These are phyloP conservation scores for Trypanosoma avium DNA, from an alignment of 208 protist species.

Conservation along the genomic window DNA sequence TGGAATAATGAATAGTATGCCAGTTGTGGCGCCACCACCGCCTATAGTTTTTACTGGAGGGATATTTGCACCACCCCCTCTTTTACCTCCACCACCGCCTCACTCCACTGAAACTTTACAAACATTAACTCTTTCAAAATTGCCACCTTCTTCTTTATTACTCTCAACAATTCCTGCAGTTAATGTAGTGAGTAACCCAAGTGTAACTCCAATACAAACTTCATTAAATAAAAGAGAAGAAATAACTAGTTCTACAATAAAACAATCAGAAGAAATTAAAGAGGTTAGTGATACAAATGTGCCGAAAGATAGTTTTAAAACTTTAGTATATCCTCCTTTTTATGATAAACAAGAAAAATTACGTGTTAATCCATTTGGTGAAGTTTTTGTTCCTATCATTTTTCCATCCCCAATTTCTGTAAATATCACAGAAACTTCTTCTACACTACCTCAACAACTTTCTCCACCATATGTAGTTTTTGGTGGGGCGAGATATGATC, in stretches of 20 bases:
- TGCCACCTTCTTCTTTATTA: too few species aligned
- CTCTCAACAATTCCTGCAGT: too few species aligned
- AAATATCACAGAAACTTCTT: slow-evolving; percentile 26
- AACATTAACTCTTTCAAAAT: too few species aligned
- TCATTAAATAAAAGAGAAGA: too few species aligned
- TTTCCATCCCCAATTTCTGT: slow-evolving; percentile 26
- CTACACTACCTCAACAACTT: slow-evolving; percentile 34
- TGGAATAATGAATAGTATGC: not conserved
- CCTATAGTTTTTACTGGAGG: not conserved
- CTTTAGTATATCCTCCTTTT: slow-evolving; percentile 8
- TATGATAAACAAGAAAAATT: not conserved
- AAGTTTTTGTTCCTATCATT: slow-evolving; percentile 22
- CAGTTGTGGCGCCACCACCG: not conserved
- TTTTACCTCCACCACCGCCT: slow-evolving; percentile 3
- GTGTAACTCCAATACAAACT: too few species aligned
- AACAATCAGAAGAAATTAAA: not conserved
- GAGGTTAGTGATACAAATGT: not conserved
- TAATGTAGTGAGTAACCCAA: too few species aligned
- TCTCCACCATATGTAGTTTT: slow-evolving; percentile 72
- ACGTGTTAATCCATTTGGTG: slow-evolving; percentile 30
- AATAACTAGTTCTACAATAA: not conserved
- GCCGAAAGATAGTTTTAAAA: not conserved
- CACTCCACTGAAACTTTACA: too few species aligned
- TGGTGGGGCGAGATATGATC: slow-evolving; percentile 76
- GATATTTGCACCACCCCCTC: slow-evolving; percentile 1